phyloP scores from a whole-genome alignment of 2,329 filamentous ascomycete genomes.

The Teratosphaeria nubilosa region DNA sequence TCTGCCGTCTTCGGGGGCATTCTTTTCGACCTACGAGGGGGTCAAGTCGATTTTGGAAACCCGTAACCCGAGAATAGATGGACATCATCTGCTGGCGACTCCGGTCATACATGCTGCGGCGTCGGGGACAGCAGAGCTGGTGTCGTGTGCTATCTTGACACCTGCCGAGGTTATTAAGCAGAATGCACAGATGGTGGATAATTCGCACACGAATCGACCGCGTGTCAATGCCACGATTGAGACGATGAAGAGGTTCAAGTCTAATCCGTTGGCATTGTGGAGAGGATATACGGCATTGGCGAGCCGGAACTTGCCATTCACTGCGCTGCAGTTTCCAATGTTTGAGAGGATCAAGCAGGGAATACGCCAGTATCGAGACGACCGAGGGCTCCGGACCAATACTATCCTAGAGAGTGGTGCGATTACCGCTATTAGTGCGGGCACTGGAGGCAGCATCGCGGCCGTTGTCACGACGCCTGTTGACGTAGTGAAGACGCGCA shows the following conservation, averaged over 20 bases:
- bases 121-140: slow-evolving; percentile 68
- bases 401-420: slow-evolving; percentile 55
- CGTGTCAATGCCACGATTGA: slow-evolving; percentile 43
- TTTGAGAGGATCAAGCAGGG: slow-evolving; percentile 60
- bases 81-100: slow-evolving; percentile 45
- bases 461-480: slow-evolving; percentile 78
- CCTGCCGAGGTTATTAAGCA: slow-evolving; percentile 89
- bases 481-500: slow-evolving; percentile 80
- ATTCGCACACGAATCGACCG: slow-evolving; percentile 20
- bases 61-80: slow-evolving; percentile 35
- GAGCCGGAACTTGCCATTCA: slow-evolving; percentile 76
- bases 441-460: slow-evolving; percentile 61
- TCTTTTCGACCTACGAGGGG: slow-evolving; percentile 83
- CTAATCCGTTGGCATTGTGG: slow-evolving; percentile 47
- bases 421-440: slow-evolving; percentile 65
- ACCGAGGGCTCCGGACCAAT: slow-evolving; percentile 26
- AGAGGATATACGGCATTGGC: slow-evolving; percentile 72
- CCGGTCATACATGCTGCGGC: slow-evolving; percentile 63
- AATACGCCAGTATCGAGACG: slow-evolving; percentile 39
- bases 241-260: slow-evolving; percentile 47
- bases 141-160: slow-evolving; percentile 76
- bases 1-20: slow-evolving; percentile 71
- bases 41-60: slow-evolving; percentile 54
- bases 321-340: slow-evolving; percentile 77
- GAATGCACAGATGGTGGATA: slow-evolving; percentile 74